Evolutionary conservation across 116 monocot genomes (phyloP), one percentile per base, ranked within the genome.

Genomic region (Thalassia testudinum): DNA sequence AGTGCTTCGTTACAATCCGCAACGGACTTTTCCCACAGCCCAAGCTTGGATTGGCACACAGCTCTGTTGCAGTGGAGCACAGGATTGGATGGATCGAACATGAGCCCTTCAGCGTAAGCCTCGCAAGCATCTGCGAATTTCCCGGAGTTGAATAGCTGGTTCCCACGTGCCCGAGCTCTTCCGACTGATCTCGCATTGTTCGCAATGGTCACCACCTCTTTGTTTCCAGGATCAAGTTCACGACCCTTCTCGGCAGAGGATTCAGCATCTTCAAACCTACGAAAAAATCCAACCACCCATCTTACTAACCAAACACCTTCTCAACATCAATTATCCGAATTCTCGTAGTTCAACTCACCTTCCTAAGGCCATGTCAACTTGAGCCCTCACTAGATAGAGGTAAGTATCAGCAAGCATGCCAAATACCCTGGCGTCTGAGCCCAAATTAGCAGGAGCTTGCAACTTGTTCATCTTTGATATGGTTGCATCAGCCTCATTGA

Each of bases 311-410:
- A 8, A 58, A 44, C 21, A 43, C 11, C 21, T 21, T 52, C 27
- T 37, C 18, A 21, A 43, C 2, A 19, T 42, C 18, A 24, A 16
- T 12, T 23, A 13, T 0, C 12, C 25, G n/a, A n/a, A 69, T 56
- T 19, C 18, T 1, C 29, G 27, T 48, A 54, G 1, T 20, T 47
- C 5, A 18, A 60, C 68, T 72, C 58, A 75, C 80, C 80, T 80
- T 72, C 80, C 80, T 25, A 72, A 38, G 61, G 80, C 68, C 71
- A 75, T 72, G 17, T 72, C 80, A 75, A 80, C 66, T 66, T 80
- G 75, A 1, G 80, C 75, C 24, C 23, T 49, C n/a, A 75, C 72
- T 49, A 75, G 30, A 54, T 80, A 58, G n/a, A 71, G 21, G 42
- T 80, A 80, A 5, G 80, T 71, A 75, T 64, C 57, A 0, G 54